Base-by-base conservation (phyloP, 1,139 yeast species). In the Debaryomyces sp. region DNA sequence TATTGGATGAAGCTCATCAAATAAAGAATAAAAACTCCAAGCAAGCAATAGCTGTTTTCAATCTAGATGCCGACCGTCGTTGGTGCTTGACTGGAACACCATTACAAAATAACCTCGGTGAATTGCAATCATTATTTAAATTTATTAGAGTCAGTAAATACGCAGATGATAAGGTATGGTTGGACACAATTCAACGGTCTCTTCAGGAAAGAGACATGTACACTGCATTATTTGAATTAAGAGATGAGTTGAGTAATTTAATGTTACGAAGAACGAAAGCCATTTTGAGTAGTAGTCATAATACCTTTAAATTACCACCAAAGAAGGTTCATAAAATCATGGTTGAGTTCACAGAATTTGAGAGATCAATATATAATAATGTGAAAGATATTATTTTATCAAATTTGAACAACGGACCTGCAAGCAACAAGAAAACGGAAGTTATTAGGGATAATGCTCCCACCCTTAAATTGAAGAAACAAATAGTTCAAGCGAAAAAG, bases 11-110 rank as follows among this genome's bases (percentile, higher is more conserved):
- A 64, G 96, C 96, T 0, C 97, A 90, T 56, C 75, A 76, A 55
- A 85, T 90, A 56, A 89, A 89, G 59, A 89, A 89, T 61, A 81
- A 80, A 53, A 57, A 64, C 6, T 78, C 96, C 0, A 73, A 78
- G 54, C 73, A 83, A 3, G 81, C 95, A 1, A 76, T 76, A 48
- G 84, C 94, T 0, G 82, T 85, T 45, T 77, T 83, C 7, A 69
- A 75, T 7, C 52, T 89, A 17, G 63, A 73, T 22, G 67, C 82
- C 0, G 64, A 62, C 1, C 81, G 78, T 53, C 74, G 89, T 49
- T 85, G 95, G 85, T 85, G 94, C 57, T 69, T 90, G 34, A 83
- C 94, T 7, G 97, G 97, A 56, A 91, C 97, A 0, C 97, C 97
- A 0, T 82, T 91, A 67, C 97, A 91, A 65, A 91, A 91, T 58